A percentile compares a stretch with the other conserved stretches of the same genome.
These are phyloP conservation scores for Beta macrorhiza DNA, from an alignment of 179 eudicot species.

Conservation along the genomic window DNA sequence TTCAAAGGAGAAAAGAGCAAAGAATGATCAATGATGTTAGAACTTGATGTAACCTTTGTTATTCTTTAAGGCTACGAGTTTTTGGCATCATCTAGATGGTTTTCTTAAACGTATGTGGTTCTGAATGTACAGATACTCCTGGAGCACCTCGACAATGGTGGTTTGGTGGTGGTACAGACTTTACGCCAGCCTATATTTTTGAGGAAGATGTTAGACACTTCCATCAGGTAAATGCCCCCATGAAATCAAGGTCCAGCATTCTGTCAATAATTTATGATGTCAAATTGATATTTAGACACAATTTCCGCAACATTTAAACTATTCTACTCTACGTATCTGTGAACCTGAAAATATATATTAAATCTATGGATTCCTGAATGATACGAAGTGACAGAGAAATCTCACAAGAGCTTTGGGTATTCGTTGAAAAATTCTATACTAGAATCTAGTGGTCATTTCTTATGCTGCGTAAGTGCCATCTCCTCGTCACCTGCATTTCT, in stretches of 20 bases:
- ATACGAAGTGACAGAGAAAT: not conserved
- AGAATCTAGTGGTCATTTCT: not conserved
- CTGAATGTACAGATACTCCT: slow-evolving; percentile 58
- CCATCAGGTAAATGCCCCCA: slow-evolving; percentile 63
- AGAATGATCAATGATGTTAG: not conserved
- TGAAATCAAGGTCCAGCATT: not conserved
- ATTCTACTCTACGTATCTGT: not conserved
- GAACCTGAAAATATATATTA: not conserved
- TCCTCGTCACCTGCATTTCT: not conserved
- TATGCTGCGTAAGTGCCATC: not conserved
- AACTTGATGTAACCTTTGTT: slow-evolving; percentile 1
- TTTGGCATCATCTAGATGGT: slow-evolving; percentile 21
- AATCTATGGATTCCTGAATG: not conserved
- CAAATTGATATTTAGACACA: not conserved
- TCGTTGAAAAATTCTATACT: not conserved
- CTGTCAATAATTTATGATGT: not conserved
- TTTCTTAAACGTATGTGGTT: slow-evolving; percentile 48
- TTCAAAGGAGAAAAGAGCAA: not conserved
- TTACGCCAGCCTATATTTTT: slow-evolving; percentile 87
- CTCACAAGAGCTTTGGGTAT: not conserved
- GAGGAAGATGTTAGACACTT: slow-evolving; percentile 98
- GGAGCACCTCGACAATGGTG: slow-evolving; percentile 99
- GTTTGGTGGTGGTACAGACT: slow-evolving; percentile 99
- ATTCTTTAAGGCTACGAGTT: not conserved
- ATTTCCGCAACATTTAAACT: not conserved